Evolutionary conservation across 176 grass and related monocot species (phyloP).

Genomic region (Oryza officinalis): DNA sequence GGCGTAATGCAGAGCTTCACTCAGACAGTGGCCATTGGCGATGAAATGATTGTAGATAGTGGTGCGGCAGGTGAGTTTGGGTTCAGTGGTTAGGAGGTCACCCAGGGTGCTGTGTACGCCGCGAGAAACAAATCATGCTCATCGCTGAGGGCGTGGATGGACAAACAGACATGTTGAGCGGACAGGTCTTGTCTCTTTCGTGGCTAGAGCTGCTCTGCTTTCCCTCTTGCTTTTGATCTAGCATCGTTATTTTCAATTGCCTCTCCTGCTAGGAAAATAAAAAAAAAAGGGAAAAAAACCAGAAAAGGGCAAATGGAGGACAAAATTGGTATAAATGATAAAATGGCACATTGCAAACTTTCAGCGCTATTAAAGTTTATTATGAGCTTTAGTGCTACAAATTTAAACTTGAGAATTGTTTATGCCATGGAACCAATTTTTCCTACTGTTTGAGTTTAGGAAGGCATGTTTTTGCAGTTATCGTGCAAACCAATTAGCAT

Average conservation of each 20-base stretch:
- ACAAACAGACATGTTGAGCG: no score
- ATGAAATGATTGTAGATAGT: not conserved
- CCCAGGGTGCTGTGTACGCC: no score
- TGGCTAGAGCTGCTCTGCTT: not conserved
- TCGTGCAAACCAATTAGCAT: not conserved
- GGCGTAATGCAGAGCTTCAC: not conserved
- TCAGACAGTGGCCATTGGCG: not conserved
- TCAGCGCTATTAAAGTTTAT: not conserved
- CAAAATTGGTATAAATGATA: not conserved
- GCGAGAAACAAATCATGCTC: not conserved
- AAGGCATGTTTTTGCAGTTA: not conserved
- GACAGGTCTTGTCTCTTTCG: not conserved
- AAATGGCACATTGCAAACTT: not conserved
- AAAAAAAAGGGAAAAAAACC: not conserved
- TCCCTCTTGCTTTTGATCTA: not conserved
- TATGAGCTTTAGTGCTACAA: not conserved
- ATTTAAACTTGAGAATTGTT: not conserved
- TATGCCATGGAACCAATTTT: not conserved
- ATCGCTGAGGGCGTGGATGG: no score
- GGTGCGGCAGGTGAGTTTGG: not conserved
- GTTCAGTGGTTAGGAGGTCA: not conserved
- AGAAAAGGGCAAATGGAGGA: not conserved
- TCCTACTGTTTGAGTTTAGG: conserved; percentile 3
- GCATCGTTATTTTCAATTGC: not conserved
- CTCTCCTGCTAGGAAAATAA: not conserved